Base-by-base conservation (phyloP, 768 basidiomycete species). In the Cystobasidium ongulense region DNA sequence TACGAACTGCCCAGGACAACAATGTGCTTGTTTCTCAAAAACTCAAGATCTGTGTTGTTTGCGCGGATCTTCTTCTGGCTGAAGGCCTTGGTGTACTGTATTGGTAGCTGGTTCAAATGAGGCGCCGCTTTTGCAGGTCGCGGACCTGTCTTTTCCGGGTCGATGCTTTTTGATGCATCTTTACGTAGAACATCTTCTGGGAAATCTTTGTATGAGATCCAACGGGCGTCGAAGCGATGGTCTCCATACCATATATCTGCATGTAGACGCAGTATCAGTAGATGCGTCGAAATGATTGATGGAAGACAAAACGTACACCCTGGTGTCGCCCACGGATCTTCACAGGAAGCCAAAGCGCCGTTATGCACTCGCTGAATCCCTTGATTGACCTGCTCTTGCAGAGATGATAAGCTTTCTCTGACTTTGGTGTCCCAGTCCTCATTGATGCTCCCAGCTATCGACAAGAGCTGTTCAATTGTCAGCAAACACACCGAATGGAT, bases 221-320 rank as follows among this genome's bases (percentile, higher is more conserved):
- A 67, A n/a, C 65, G 41, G 15, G 43, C 65, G 29, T 67, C 65
- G 21, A 46, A 50, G 4, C 27, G 65, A 18, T 53, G n/a, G 8
- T 53, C 46, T 29, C 65, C 65, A 43, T 67, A 67, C 65, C 65
- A 67, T 25, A 67, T 67, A 41, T 67, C 65, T 67, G 65, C 41
- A 25, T n/a, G 36, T 63, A 10, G 41, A 25, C 15, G 38, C 25
- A 33, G 13, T 11, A 11, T 25, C 57, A 11, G 23, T 23, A 23
- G 43, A 13, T 46, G 43, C 43, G n/a, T 46, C 13, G 43, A 13
- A n/a, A 46, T 11, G 31, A n/a, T n/a, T 23, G 13, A 61, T 61
- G 23, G 57, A n/a, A n/a, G n/a, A n/a, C n/a, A n/a, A n/a, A n/a
- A 27, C 63, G 23, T 33, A 67, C 65, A 67, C 2, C 65, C 65